Evolutionary conservation across 352 stramenopile genomes (phyloP).

Genomic region (Bremia lactucae): DNA sequence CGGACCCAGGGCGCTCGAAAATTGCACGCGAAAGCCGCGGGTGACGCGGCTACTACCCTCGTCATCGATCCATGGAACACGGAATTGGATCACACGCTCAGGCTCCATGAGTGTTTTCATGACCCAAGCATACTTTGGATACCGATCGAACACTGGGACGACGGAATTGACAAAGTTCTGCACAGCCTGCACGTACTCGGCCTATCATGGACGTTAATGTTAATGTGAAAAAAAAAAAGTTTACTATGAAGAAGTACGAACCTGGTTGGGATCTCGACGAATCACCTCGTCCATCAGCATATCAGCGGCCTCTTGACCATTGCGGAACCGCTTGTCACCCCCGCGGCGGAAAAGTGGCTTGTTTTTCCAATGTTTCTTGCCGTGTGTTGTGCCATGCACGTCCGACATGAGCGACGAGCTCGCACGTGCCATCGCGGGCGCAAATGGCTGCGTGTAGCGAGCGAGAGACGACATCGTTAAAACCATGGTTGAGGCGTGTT

Average conservation of each 20-base stretch:
- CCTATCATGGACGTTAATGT: constrained; percentile 4
- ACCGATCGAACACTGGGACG: constrained; percentile 78
- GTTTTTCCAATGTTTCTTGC: constrained; percentile 91
- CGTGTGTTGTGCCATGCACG: constrained; percentile 79
- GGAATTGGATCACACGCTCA: constrained; percentile 92
- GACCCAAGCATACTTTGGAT: constrained; percentile 85
- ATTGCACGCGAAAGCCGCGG: constrained; percentile 95
- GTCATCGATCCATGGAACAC: constrained; percentile 96
- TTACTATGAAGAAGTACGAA: constrained; percentile 6
- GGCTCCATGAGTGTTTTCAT: constrained; percentile 93
- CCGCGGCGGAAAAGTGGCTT: constrained; percentile 94
- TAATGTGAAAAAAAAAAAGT: constrained; percentile 4
- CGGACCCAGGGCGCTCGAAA: constrained; percentile 83
- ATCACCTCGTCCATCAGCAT: constrained; percentile 84
- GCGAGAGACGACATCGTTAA: constrained; percentile 25
- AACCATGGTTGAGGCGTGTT: too few relatives aligned
- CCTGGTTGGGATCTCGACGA: constrained; percentile 71
- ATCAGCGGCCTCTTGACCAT: constrained; percentile 90
- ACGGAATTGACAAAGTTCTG: constrained; percentile 76
- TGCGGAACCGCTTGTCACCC: constrained; percentile 93
- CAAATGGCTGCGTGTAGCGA: constrained; percentile 9
- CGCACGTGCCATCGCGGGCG: constrained; percentile 19
- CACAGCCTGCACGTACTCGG: constrained; percentile 58
- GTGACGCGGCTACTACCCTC: constrained; percentile 91
- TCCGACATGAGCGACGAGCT: constrained; percentile 76